These are phyloP conservation scores for Fusarium siculi DNA, from an alignment of 2,329 filamentous ascomycete species.

Conservation along the genomic window DNA sequence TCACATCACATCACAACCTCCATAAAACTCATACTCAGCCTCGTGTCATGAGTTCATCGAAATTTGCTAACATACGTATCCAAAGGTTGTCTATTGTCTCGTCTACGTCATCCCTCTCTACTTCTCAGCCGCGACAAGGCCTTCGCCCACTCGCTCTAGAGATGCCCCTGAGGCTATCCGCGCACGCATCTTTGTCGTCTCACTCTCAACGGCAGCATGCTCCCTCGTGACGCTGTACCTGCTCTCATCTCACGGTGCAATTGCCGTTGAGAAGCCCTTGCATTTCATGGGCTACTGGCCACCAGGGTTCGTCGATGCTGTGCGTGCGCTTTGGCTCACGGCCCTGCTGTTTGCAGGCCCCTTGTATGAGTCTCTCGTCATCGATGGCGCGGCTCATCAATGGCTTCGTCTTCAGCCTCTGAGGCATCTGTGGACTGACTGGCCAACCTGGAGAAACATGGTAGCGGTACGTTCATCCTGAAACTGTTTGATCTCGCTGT, in stretches of 20 bases:
- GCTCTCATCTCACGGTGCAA: conserved; percentile 65
- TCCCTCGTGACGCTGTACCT: conserved; percentile 70
- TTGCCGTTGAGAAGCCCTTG: conserved; percentile 62
- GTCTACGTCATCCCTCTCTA: conserved; percentile 94
- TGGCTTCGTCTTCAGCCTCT: conserved; percentile 69
- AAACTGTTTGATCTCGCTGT: conserved; percentile 13
- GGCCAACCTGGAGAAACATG: conserved; percentile 87
- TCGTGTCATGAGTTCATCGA: not conserved
- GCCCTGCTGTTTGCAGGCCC: conserved; percentile 84
- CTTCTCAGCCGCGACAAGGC: conserved; percentile 80
- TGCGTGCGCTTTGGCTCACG: conserved; percentile 75
- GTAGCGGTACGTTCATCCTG: conserved; percentile 72
- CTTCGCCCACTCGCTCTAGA: conserved; percentile 80
- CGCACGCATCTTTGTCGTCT: conserved; percentile 83
- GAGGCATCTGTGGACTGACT: conserved; percentile 72
- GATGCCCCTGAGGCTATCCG: conserved; percentile 92
- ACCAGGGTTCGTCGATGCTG: conserved; percentile 70
- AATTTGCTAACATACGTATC: conserved; percentile 9
- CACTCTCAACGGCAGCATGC: conserved; percentile 76
- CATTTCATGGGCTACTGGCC: conserved; percentile 87
- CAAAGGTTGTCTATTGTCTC: conserved; percentile 79
- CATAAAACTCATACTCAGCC: not conserved
- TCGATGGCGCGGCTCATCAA: conserved; percentile 75
- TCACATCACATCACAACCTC: not conserved
- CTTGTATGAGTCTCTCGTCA: conserved; percentile 80